Percentiles rank a stretch among this genome's conserved stretches.
These are phyloP conservation scores for Eremothecium gossypii DNA, from an alignment of 1,139 yeast genomes.

Conservation along the genomic window DNA sequence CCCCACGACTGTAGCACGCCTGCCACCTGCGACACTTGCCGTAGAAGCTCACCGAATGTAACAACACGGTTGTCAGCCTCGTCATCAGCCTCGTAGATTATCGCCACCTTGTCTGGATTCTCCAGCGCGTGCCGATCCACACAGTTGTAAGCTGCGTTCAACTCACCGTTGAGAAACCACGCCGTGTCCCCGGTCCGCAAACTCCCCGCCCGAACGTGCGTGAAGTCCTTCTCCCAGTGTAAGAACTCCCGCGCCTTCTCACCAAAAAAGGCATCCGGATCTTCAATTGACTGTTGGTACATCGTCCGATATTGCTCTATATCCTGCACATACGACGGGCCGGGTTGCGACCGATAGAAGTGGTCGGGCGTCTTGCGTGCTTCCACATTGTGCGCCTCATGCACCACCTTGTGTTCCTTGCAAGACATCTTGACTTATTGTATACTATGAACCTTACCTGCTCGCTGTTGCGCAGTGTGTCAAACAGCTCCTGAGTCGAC, in stretches of 20 bases:
- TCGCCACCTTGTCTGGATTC: constrained; percentile 80
- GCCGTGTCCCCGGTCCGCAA: constrained; percentile 74
- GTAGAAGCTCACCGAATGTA: constrained; percentile 79
- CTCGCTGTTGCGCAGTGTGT: no score
- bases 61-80: constrained; percentile 63
- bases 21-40: constrained; percentile 82
- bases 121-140: constrained; percentile 91
- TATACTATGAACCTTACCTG: no score
- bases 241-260: constrained; percentile 69
- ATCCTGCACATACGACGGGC: constrained; percentile 38
- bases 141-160: constrained; percentile 91
- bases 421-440: constrained; percentile 10
- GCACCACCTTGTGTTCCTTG: constrained; percentile 44
- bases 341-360: constrained; percentile 67
- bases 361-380: constrained; percentile 64
- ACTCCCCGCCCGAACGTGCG: constrained; percentile 63
- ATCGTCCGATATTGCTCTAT: constrained; percentile 65
- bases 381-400: constrained; percentile 66
- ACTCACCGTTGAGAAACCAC: constrained; percentile 90
- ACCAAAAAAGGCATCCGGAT: constrained; percentile 82
- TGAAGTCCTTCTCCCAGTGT: constrained; percentile 79
- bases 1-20: constrained; percentile 85
- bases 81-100: constrained; percentile 93
- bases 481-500: no score
- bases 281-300: constrained; percentile 67